Base-by-base conservation (phyloP, 2,329 filamentous ascomycete species). In the Monosporascus sp. region DNA sequence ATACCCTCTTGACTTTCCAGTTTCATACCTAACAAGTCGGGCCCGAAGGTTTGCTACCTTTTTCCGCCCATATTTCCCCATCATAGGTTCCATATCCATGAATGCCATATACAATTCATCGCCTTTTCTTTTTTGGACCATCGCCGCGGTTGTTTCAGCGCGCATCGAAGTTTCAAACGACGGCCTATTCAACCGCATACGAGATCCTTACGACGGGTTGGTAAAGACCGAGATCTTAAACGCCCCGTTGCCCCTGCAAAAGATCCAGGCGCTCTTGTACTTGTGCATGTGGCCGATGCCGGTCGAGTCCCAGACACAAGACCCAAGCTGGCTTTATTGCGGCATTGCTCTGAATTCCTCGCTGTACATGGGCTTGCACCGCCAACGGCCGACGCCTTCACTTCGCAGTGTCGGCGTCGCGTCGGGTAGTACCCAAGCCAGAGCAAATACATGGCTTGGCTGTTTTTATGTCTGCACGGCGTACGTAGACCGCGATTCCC, bases 241-340 rank as follows among this genome's bases (percentile, higher is more conserved):
- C 48, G 59, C 65, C 7, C 66, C 66, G 4, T 51, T 66, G 11
- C 61, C 65, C 11, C 45, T 68, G 14, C 59, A 59, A 24, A 66
- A 60, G n/a, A 64, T 68, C 14, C 61, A 65, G 26, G 66, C 66
- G 1, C 55, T 67, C n/a, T 41, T 67, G 17, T 53, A 65, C 14
- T 53, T 67, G 44, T 66, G 60, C 41, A 53, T 56, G 50, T 68
- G 66, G 66, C 64, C 66, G 26, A 38, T 67, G 24, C 64, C 64
- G 2, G 63, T 64, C 4, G 27, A 50, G 7, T 49, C 46, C 3
- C 61, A 68, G 59, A 49, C 51, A 7, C 52, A 62, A 24, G 66
- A 68, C 44, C 66, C 66, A 1, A 66, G 63, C 53, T 68, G 65
- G 64, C 51, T 68, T 19, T 67, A 67, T 51, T 64, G 59, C 24